These are phyloP conservation scores for Thielaviopsis musarum DNA, from an alignment of 2,329 filamentous ascomycete genomes.

Conservation along the genomic window DNA sequence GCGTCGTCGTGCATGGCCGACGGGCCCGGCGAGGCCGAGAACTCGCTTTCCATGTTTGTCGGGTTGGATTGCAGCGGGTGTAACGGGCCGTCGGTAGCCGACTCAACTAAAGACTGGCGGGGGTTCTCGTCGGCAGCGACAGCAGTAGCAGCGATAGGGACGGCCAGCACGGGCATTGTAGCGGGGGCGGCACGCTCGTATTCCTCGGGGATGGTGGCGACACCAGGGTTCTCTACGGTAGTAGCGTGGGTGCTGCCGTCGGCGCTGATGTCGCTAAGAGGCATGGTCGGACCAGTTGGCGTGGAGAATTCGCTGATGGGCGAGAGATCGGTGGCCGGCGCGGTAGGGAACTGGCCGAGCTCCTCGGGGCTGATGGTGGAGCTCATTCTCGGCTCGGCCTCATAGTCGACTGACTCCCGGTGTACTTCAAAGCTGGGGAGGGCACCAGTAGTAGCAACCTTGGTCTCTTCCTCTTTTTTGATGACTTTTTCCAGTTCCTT, in stretches of 20 bases:
- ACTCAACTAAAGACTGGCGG: neutral
- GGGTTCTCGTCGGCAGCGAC: neutral
- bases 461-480: neutral
- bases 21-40: neutral
- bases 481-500: neutral
- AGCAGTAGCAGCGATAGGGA: neutral
- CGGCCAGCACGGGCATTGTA: neutral
- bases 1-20: neutral
- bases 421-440: neutral
- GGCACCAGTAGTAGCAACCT: neutral
- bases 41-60: neutral
- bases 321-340: neutral
- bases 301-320: constrained; percentile 5
- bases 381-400: neutral
- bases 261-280: neutral
- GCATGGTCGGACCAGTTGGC: neutral
- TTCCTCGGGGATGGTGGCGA: neutral
- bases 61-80: constrained; percentile 10
- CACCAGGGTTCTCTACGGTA: neutral
- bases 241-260: constrained; percentile 1
- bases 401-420: neutral
- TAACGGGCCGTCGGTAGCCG: neutral
- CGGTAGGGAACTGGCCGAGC: neutral
- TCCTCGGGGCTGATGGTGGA: constrained; percentile 5
- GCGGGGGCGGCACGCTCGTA: neutral